A percentile compares a stretch with the other conserved stretches of the same genome.
Conservation (phyloP, 306 rosid species). For the Malus fusca region DNA sequence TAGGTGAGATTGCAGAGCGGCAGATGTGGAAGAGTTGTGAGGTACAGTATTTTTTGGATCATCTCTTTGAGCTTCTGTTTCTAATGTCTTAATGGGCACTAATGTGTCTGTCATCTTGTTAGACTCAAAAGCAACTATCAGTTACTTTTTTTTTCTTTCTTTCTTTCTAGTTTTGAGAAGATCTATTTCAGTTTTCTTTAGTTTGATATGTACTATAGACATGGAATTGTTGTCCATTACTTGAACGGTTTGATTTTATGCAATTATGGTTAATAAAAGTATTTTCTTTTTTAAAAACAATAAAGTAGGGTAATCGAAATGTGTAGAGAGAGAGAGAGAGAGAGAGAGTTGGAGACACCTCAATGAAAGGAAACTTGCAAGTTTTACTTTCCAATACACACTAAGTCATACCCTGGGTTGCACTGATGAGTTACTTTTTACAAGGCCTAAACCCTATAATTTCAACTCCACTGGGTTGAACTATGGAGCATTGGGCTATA, state of each 20-base stretch:
- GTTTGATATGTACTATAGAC: not conserved
- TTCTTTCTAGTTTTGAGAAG: not conserved
- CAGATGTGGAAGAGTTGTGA: not conserved
- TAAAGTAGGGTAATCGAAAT: not conserved
- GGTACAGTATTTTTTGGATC: not conserved
- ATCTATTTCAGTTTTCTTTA: not conserved
- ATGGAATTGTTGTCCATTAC: not conserved
- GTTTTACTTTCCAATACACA: not conserved
- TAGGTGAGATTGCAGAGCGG: not conserved
- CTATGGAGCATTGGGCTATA: not conserved
- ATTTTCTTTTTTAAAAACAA: not conserved
- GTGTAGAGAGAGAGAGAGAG: not conserved
- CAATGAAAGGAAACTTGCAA: not conserved
- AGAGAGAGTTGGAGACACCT: not conserved
- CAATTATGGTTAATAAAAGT: no score
- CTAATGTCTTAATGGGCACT: not conserved
- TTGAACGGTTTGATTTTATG: not conserved
- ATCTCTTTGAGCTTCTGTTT: not conserved
- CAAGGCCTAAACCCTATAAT: not conserved
- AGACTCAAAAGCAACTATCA: not conserved
- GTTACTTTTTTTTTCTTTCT: not conserved
- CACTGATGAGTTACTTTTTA: not conserved
- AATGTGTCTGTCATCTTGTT: not conserved
- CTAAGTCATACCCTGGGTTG: not conserved
- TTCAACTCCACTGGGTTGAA: not conserved